Evolutionary conservation across 1,284 basidiomycete species (phyloP).

Genomic region (Trametes hirsuta): DNA sequence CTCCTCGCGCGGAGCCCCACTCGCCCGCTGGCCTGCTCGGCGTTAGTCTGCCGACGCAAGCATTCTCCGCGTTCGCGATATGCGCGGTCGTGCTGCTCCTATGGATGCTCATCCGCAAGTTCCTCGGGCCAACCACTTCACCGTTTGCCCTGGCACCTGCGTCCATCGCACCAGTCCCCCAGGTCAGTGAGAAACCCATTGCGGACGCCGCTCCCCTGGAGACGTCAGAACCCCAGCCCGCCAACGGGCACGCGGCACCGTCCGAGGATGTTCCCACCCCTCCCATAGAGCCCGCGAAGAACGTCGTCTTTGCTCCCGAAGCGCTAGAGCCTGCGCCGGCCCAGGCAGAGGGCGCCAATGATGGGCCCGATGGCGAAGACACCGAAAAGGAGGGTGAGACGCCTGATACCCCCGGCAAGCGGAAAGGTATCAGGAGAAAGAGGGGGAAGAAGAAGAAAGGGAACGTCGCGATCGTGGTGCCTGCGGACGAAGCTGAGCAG

Average conservation of each 20-base stretch:
- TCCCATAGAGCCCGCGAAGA: constrained; percentile 8
- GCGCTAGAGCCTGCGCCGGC: constrained; percentile 10
- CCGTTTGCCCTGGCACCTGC: neutral
- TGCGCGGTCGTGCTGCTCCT: constrained; percentile 23
- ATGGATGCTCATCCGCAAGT: constrained; percentile 21
- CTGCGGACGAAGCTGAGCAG: constrained; percentile 26
- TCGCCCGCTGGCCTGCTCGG: constrained; percentile 4
- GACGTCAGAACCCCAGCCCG: neutral
- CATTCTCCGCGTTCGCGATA: constrained; percentile 24
- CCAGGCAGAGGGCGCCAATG: constrained; percentile 34
- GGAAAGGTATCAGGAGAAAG: constrained; percentile 38
- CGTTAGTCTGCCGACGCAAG: constrained; percentile 19
- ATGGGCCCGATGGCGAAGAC: constrained; percentile 51
- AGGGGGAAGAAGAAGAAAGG: constrained; percentile 55
- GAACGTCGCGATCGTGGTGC: constrained; percentile 19
- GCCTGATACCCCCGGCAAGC: constrained; percentile 49
- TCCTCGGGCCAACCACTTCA: constrained; percentile 2
- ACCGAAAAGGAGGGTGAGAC: constrained; percentile 62
- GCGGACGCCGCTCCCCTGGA: neutral
- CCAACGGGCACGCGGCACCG: constrained; percentile 5
- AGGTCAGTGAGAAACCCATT: constrained; percentile 6
- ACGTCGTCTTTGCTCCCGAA: constrained; percentile 23
- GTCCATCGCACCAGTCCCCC: neutral
- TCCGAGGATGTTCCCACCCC: neutral
- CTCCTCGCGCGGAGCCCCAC: neutral